phyloP scores from a whole-genome alignment of 1,284 basidiomycete species.

The Rhizoctonia solani region DNA sequence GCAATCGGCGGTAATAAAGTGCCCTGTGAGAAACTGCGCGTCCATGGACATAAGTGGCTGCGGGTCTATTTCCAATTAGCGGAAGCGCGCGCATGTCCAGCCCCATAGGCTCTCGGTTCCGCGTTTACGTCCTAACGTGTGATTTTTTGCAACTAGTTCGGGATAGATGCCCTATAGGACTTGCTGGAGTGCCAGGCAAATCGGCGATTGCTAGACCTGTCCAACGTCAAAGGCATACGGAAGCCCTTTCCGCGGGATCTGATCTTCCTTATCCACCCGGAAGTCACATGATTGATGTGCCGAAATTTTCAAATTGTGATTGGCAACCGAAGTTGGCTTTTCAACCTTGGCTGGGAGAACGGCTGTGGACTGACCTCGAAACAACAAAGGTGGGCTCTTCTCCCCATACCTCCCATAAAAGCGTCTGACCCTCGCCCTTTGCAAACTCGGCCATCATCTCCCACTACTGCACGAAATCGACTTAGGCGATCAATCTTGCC shows the following conservation, averaged over 20 bases:
- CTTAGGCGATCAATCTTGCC: neutral
- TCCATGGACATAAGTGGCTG: too few species aligned
- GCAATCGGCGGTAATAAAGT: too few species aligned
- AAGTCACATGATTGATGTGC: slow-evolving; percentile 21
- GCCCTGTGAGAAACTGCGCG: too few species aligned
- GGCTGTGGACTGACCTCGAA: slow-evolving; percentile 4
- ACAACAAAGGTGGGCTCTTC: slow-evolving; percentile 29
- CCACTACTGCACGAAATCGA: neutral
- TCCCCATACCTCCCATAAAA: slow-evolving; percentile 5
- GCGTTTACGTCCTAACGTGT: too few species aligned
- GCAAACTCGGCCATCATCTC: slow-evolving; percentile 12
- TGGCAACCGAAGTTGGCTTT: slow-evolving; percentile 31
- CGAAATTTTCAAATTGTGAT: slow-evolving; percentile 33
- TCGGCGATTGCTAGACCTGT: too few species aligned
- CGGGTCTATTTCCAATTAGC: too few species aligned
- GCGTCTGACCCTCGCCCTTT: slow-evolving; percentile 2
- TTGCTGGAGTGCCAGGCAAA: too few species aligned
- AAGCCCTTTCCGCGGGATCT: slow-evolving; percentile 28
- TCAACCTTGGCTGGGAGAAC: slow-evolving; percentile 32
- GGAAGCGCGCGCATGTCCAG: too few species aligned
- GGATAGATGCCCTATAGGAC: too few species aligned
- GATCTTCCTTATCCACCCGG: slow-evolving; percentile 14
- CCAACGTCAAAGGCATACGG: too few species aligned
- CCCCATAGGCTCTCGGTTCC: too few species aligned
- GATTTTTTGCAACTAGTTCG: too few species aligned